Conservation (phyloP, 1,284 basidiomycete species). For the Xanthoconium separans region DNA sequence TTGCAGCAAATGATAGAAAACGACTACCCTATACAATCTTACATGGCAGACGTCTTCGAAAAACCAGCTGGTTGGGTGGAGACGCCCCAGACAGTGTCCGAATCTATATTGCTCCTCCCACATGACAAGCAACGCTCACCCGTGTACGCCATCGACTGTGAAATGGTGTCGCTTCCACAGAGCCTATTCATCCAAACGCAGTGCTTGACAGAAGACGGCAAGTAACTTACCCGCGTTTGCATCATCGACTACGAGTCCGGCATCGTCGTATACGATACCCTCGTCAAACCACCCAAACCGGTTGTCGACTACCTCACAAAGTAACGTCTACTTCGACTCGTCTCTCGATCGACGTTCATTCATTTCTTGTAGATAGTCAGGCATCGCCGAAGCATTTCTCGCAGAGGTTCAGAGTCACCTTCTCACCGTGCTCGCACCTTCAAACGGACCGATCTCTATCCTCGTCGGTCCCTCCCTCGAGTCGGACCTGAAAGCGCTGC, state of each 20-base stretch:
- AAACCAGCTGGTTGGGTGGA: slow-evolving; percentile 69
- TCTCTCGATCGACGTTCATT: not conserved
- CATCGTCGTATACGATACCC: slow-evolving; percentile 75
- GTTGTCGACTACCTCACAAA: slow-evolving; percentile 87
- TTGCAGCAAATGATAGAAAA: slow-evolving; percentile 78
- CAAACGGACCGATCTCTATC: slow-evolving; percentile 66
- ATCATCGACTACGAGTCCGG: slow-evolving; percentile 74
- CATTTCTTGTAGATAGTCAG: slow-evolving; percentile 67
- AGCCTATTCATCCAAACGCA: slow-evolving; percentile 32
- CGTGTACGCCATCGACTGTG: slow-evolving; percentile 79
- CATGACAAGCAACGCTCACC: slow-evolving; percentile 47
- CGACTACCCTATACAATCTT: slow-evolving; percentile 82
- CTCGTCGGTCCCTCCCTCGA: slow-evolving; percentile 94
- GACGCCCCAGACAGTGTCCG: slow-evolving; percentile 72
- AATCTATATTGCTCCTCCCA: slow-evolving; percentile 28
- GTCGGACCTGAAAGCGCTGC: slow-evolving; percentile 83
- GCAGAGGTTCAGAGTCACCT: slow-evolving; percentile 71
- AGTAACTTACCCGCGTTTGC: slow-evolving; percentile 82
- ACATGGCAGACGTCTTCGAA: slow-evolving; percentile 68
- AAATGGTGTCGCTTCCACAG: slow-evolving; percentile 33
- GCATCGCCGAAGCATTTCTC: slow-evolving; percentile 79
- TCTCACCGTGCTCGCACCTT: slow-evolving; percentile 49
- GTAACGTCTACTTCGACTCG: slow-evolving; percentile 35
- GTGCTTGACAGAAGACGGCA: slow-evolving; percentile 85
- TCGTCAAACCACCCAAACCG: slow-evolving; percentile 82